A percentile compares a stretch with the other conserved stretches of the same genome.
Evolutionary conservation across 2,329 filamentous ascomycete genomes (phyloP).

Genomic region (Daldinia sp.): DNA sequence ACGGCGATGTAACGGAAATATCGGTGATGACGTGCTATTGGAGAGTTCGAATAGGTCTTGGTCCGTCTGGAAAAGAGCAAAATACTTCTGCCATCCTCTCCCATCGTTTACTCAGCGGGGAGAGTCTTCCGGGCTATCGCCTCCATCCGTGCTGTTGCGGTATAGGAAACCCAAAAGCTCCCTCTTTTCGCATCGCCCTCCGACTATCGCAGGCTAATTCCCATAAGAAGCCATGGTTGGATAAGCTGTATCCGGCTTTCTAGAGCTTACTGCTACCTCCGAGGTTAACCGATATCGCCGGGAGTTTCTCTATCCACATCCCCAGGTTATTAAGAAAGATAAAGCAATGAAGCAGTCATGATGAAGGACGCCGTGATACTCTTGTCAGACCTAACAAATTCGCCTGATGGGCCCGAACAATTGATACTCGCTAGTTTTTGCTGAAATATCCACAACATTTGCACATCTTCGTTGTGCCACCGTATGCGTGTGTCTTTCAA

Average conservation of each 20-base stretch:
- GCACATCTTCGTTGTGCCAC: not conserved
- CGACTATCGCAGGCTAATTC: slow-evolving; percentile 19
- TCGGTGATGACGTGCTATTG: slow-evolving; percentile 23
- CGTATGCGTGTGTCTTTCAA: not conserved
- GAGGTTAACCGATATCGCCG: slow-evolving; percentile 24
- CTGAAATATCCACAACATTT: not conserved
- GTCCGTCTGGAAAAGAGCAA: slow-evolving; percentile 15
- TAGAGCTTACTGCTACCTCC: not conserved
- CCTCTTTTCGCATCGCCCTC: slow-evolving; percentile 3
- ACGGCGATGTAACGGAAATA: slow-evolving; percentile 32
- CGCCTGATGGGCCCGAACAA: not conserved
- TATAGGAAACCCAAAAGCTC: not conserved
- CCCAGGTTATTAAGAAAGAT: not conserved
- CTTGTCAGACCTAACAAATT: not conserved
- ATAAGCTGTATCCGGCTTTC: not conserved
- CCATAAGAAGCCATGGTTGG: not conserved
- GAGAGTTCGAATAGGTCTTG: slow-evolving; percentile 8
- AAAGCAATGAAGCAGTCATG: not conserved
- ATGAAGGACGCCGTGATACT: not conserved
- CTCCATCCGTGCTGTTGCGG: not conserved
- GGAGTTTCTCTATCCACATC: slow-evolving; percentile 4
- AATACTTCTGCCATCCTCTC: not conserved
- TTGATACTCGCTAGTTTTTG: not conserved
- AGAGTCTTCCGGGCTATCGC: not conserved
- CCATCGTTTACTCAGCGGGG: slow-evolving; percentile 4